Conservation (phyloP, 2,329 filamentous ascomycete species). For the Didymella segeticola region DNA sequence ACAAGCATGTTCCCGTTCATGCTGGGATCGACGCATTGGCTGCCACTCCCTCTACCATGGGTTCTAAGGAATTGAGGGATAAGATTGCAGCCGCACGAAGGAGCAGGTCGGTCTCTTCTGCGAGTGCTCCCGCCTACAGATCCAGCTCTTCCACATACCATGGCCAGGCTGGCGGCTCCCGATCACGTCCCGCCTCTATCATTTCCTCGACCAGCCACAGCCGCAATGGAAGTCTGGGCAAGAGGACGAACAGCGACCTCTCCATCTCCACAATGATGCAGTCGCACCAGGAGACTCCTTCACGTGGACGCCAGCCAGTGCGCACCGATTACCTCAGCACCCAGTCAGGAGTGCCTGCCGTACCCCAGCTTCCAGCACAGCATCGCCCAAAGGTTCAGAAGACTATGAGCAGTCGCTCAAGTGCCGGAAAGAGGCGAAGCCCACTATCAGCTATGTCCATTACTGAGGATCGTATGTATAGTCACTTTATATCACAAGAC, state of each 20-base stretch:
- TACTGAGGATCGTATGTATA: constrained; percentile 12
- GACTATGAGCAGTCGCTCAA: constrained; percentile 12
- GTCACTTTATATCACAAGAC: not conserved
- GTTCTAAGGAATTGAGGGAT: constrained; percentile 23
- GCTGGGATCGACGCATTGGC: constrained; percentile 35
- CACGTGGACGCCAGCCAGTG: constrained; percentile 14
- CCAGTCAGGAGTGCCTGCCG: constrained; percentile 2
- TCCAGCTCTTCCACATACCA: not conserved
- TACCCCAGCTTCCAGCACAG: constrained; percentile 13
- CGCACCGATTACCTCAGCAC: constrained; percentile 11
- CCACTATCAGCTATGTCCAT: constrained; percentile 16
- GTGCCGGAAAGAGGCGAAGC: constrained; percentile 11
- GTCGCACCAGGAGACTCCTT: constrained; percentile 12
- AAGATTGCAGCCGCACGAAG: constrained; percentile 28
- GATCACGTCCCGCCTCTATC: constrained; percentile 18
- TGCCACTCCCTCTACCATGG: constrained; percentile 20
- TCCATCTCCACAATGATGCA: constrained; percentile 39
- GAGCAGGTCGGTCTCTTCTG: constrained; percentile 11
- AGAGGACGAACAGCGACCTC: constrained; percentile 22
- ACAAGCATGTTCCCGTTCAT: constrained; percentile 37
- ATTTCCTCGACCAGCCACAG: constrained; percentile 13
- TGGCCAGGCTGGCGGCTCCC: constrained; percentile 3
- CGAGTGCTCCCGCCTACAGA: not conserved
- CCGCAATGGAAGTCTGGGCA: constrained; percentile 12
- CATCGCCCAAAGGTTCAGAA: constrained; percentile 6